Base-by-base conservation (phyloP, 148 eudicot species). In the Vaccinium myrtillus region DNA sequence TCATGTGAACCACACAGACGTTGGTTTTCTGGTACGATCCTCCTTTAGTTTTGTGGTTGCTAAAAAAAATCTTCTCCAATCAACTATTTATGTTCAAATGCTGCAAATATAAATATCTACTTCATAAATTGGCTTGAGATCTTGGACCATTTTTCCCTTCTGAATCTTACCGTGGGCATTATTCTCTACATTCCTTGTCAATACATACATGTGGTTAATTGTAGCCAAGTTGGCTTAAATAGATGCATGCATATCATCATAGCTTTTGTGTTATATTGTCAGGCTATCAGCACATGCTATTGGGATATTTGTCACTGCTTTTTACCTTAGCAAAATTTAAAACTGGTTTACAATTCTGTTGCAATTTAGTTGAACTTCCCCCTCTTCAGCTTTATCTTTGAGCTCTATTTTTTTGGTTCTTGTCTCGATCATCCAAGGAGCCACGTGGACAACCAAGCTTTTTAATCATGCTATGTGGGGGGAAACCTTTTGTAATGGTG, bases 1-100 rank as follows among this genome's bases (percentile, higher is more conserved):
- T 36, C 92, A 87, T 69, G 91, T 87, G 87, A 96, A 96, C 88
- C 89, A 92, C 90, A 89, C 95, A 39, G 94, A 95, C 83, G 61
- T 77, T 54, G 89, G 90, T 83, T 86, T 91, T 88, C 91, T 94
- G 99, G 99, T 94, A 92, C 21, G 12, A 82, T 46, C 50, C 32
- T 77, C 49, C 63, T 84, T 50, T 53, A 14, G 49, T 12, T 86
- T 67, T 65, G 46, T 25, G n/a, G 54, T 51, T 81, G 56, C 46
- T 84, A 27, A 43, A 30, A 21, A 30, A 48, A 77, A 12, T 80
- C 46, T 78, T 32, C 18, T 71, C 53, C 53, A 12, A 18, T 70
- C 75, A 63, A 36, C 58, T 65, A 13, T 23, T 65, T 32, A 49
- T 55, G 43, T 10, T 36, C 21, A 63, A 65, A 65, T 65, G 36